Conservation (phyloP, 352 stramenopile species). For the Paralagenidium karlingii region DNA sequence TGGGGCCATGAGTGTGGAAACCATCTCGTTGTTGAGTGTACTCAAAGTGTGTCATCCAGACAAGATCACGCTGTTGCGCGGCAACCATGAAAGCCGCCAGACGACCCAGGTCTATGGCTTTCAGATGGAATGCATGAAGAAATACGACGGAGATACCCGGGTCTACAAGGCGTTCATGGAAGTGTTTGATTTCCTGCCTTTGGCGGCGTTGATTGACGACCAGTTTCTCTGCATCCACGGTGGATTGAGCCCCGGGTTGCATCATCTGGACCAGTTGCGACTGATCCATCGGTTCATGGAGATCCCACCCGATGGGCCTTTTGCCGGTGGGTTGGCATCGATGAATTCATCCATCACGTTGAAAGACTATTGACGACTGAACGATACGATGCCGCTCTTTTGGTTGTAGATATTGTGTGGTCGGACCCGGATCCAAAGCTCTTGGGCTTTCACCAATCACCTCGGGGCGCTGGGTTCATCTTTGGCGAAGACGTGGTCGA, state of each 20-base stretch:
- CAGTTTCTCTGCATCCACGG: conserved; percentile 54
- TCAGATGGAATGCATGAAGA: conserved; percentile 77
- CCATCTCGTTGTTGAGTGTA: conserved; percentile 85
- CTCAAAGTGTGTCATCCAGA: conserved; percentile 83
- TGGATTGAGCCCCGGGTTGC: conserved; percentile 47
- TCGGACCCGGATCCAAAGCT: conserved; percentile 71
- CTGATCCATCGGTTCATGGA: conserved; percentile 76
- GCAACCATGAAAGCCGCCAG: conserved; percentile 91
- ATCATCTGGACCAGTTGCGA: conserved; percentile 88
- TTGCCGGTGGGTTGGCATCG: conserved; percentile 13
- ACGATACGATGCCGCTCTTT: too few species aligned
- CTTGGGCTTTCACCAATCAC: conserved; percentile 75
- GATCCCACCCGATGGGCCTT: conserved; percentile 62
- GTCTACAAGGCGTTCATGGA: conserved; percentile 74
- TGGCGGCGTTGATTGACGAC: conserved; percentile 72
- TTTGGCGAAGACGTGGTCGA: conserved; percentile 79
- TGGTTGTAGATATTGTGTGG: conserved; percentile 55
- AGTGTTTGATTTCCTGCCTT: conserved; percentile 61
- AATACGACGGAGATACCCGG: conserved; percentile 60
- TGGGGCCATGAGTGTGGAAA: conserved; percentile 92
- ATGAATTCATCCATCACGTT: neutral
- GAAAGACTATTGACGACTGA: neutral
- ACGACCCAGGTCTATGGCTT: conserved; percentile 76
- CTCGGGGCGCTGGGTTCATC: conserved; percentile 74
- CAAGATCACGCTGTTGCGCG: conserved; percentile 87